Base-by-base conservation (phyloP, 257 asterid species). In the Euphrasia confusa region DNA sequence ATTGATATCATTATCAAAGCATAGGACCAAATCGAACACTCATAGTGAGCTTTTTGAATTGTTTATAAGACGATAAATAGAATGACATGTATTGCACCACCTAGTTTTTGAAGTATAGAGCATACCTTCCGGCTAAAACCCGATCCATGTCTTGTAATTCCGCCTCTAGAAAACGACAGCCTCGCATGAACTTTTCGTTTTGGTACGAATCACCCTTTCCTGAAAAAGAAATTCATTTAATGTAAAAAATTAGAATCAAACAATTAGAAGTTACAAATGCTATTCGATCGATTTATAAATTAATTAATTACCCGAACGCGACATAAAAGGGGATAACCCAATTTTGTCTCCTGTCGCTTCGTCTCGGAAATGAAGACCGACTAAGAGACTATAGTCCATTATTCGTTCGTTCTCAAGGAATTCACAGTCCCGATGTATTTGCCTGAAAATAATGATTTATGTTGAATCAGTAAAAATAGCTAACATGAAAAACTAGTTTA, bases 291-390 rank as follows among this genome's bases (percentile, higher is more conserved):
- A 35, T 10, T 14, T 15, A 60, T 14, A 17, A 26, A 21, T 21
- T 1, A 47, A 5, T 44, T 44, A 11, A 39, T 35, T 84, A 92
- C 99, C 99, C 53, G 84, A 72, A 5, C 96, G 90, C 67, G 80
- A 63, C 33, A 92, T 66, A 69, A 86, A 89, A 7, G 97, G 99
- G 2, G 99, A 92, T 60, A 92, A 78, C 5, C 99, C 99, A 61
- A 89, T 92, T 76, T 87, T 89, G 71, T 92, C 99, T 9, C 96
- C 94, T 0, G 88, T 77, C 64, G 79, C 80, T 54, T 76, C 89
- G 52, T 92, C 96, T 3, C 97, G 99, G 59, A 92, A 93, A 74
- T 93, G 97, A 71, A 93, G 82, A 70, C 99, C 99, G 10, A 93
- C 94, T 60, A 93, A 76, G 65, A 93, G 94, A 66, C 99, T 93